Base-by-base conservation (phyloP, 495 filamentous ascomycete genomes). In the Mytilinidion resinicola region DNA sequence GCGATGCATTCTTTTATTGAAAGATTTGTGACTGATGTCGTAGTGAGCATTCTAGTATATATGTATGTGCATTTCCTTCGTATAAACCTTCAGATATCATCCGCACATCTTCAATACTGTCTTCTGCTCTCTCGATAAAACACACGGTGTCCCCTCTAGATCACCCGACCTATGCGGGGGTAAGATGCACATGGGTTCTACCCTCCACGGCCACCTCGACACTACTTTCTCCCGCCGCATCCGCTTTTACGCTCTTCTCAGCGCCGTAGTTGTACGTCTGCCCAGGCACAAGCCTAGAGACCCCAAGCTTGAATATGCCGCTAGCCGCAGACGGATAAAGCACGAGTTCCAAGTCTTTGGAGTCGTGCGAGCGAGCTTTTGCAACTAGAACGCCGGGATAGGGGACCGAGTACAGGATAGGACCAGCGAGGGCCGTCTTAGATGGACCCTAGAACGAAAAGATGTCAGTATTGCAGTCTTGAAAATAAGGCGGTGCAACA, bases 291-390 rank as follows among this genome's bases (percentile, higher is more conserved):
- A 61, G 46, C 15, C 47, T 51, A 33, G 43, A 39, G 20, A 61
- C 44, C 20, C 44, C 59, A 34, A 61, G 38, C 59, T 37, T 33
- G 38, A 61, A 61, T 15, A 11, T 14, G n/a, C 46, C 43, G 46
- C 33, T 19, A n/a, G 50, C 51, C 34, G 14, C 21, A 11, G 51
- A 52, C 7, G 59, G 43, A 38, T 56, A 61, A 21, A 56, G 41
- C 25, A 61, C 59, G 20, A 61, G 34, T 7, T 61, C 59, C 11
- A 61, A 15, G 6, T 37, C 53, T 34, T 56, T n/a, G 10, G 38
- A 39, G 19, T 52, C 59, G 41, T 61, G 52, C n/a, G 53, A 41
- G 15, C 46, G 48, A 43, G 42, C 52, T 51, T 60, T 60, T 8
- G 41, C 54, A 35, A 56, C 54, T 14, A 56, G 20, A 8, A 56